These are phyloP conservation scores for Cylindrotheca closterium DNA, from an alignment of 108 stramenopile genomes.

Conservation along the genomic window DNA sequence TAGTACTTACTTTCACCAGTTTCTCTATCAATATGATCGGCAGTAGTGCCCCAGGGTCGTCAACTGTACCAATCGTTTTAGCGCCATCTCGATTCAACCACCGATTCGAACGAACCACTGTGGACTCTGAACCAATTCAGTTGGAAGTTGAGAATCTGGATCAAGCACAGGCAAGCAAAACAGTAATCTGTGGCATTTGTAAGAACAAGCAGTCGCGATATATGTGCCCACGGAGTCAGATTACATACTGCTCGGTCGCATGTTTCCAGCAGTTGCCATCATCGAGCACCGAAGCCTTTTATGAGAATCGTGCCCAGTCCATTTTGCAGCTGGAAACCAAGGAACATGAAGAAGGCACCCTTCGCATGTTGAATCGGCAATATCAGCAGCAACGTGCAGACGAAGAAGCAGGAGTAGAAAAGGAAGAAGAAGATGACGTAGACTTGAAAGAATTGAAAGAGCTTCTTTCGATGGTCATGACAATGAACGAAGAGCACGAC, in stretches of 20 bases:
- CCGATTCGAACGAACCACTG: too few relatives aligned
- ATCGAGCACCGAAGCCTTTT: slow-evolving; percentile 49
- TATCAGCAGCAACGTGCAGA: slow-evolving; percentile 8
- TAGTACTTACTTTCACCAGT: too few relatives aligned
- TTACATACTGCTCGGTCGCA: slow-evolving; percentile 46
- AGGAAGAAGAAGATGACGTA: not conserved
- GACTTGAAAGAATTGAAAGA: not conserved
- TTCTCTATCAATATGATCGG: too few relatives aligned
- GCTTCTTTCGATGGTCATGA: not conserved
- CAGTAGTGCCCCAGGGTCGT: too few relatives aligned
- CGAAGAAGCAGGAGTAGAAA: not conserved
- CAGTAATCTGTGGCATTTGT: slow-evolving; percentile 48
- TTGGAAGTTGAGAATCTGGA: too few relatives aligned
- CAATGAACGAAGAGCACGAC: too few relatives aligned
- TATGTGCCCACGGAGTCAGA: slow-evolving; percentile 44
- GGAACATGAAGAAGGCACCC: slow-evolving; percentile 28
- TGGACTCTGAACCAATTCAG: too few relatives aligned
- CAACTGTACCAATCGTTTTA: too few relatives aligned
- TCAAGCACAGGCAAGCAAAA: too few relatives aligned
- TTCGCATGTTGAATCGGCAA: slow-evolving; percentile 23
- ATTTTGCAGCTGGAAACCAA: slow-evolving; percentile 30
- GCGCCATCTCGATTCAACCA: too few relatives aligned
- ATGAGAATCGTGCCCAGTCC: slow-evolving; percentile 30
- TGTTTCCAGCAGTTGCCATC: slow-evolving; percentile 30
- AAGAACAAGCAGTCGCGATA: slow-evolving; percentile 36